These are phyloP conservation scores for Clonostachys rosea DNA, from an alignment of 2,329 filamentous ascomycete genomes.

Conservation along the genomic window DNA sequence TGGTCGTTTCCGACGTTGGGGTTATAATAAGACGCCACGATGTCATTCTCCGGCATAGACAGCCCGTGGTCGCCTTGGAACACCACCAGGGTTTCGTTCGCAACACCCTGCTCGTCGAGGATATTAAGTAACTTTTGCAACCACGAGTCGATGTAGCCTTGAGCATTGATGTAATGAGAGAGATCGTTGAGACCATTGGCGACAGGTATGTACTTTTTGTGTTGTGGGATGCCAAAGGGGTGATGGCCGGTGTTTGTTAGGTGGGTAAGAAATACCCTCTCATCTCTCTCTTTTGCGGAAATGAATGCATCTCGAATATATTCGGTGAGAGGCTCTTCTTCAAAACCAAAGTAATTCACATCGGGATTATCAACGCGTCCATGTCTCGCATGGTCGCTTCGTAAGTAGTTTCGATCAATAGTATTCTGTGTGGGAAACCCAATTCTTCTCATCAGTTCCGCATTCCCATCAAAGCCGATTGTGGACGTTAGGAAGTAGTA, in stretches of 20 bases:
- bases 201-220: constrained; percentile 13
- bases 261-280: constrained; percentile 26
- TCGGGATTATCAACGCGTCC: constrained; percentile 3
- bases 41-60: constrained; percentile 31
- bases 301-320: constrained; percentile 26
- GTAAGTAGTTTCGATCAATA: constrained; percentile 8
- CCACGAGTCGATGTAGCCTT: constrained; percentile 31
- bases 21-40: constrained; percentile 32
- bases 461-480: constrained; percentile 8
- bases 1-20: constrained; percentile 34
- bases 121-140: constrained; percentile 27
- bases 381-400: constrained; percentile 3
- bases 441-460: constrained; percentile 8
- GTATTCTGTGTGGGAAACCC: constrained; percentile 9
- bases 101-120: constrained; percentile 33
- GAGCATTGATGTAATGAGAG: constrained; percentile 29
- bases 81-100: constrained; percentile 37
- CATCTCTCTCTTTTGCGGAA: constrained; percentile 15
- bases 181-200: constrained; percentile 9
- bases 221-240: constrained; percentile 28
- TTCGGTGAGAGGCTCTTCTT: constrained; percentile 30
- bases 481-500: constrained; percentile 9
- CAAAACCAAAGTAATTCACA: constrained; percentile 35
- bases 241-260: constrained; percentile 32
- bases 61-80: constrained; percentile 36